These are phyloP conservation scores for Strombidium stylifer DNA, from an alignment of 73 alveolate species.

Conservation along the genomic window DNA sequence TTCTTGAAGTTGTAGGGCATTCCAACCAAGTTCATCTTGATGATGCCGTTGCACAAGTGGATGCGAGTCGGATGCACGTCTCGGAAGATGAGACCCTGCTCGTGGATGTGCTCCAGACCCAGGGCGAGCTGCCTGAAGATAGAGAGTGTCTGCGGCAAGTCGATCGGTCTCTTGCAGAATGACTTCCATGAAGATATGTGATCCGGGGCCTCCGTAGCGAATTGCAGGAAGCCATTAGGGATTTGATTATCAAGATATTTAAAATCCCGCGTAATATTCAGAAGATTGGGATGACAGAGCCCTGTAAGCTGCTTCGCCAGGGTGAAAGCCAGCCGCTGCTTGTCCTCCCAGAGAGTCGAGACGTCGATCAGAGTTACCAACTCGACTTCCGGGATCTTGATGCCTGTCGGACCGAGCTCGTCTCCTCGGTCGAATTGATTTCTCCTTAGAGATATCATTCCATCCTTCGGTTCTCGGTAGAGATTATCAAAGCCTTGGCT, in stretches of 20 bases:
- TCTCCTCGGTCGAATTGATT: no score
- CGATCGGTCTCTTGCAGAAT: constrained; percentile 53
- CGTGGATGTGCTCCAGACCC: constrained; percentile 51
- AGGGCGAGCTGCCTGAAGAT: constrained; percentile 43
- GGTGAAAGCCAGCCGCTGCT: constrained; percentile 39
- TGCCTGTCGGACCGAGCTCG: no score
- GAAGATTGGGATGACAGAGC: constrained; percentile 32
- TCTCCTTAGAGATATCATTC: no score
- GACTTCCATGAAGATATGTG: constrained; percentile 52
- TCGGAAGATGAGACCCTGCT: constrained; percentile 37
- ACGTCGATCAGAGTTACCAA: constrained; percentile 46
- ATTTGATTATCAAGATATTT: constrained; percentile 10
- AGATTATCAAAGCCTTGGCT: no score
- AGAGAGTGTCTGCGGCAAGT: constrained; percentile 34
- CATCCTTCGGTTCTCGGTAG: no score
- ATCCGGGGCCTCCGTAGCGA: constrained; percentile 60
- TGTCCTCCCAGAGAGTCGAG: constrained; percentile 50
- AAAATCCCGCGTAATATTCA: constrained; percentile 7
- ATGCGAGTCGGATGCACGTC: constrained; percentile 65
- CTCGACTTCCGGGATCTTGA: no score
- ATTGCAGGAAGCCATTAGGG: constrained; percentile 27
- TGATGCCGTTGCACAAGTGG: constrained; percentile 42
- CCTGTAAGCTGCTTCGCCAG: constrained; percentile 36
- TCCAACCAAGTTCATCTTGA: constrained; percentile 56
- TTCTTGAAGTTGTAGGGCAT: constrained; percentile 65